Evolutionary conservation across 208 protist species (phyloP).

Genomic region (Angomonas deanei): DNA sequence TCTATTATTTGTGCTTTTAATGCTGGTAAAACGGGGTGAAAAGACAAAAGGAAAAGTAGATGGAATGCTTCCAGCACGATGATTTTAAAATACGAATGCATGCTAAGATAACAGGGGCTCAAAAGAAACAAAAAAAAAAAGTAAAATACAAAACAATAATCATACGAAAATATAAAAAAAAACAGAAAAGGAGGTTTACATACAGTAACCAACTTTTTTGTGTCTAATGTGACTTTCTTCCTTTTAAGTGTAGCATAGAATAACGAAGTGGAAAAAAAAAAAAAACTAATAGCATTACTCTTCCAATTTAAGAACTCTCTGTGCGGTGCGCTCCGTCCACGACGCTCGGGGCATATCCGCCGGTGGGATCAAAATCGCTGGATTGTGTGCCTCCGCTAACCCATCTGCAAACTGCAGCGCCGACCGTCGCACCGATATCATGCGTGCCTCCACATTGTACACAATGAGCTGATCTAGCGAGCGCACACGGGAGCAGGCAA

Average conservation of each 20-base stretch:
- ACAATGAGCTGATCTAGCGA: constrained; percentile 81
- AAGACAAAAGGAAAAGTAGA: constrained; percentile 7
- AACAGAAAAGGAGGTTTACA: background rate
- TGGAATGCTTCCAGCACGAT: too few species aligned
- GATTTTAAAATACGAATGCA: too few species aligned
- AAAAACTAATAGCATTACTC: background rate
- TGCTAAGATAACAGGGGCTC: background rate
- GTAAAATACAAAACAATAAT: background rate
- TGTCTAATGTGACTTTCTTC: too few species aligned
- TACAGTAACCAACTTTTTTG: background rate
- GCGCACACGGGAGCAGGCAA: constrained; percentile 81
- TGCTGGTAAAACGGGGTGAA: constrained; percentile 14
- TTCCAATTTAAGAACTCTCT: background rate
- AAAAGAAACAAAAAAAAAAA: background rate
- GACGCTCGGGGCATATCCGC: constrained; percentile 15
- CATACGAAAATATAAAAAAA: constrained; percentile 1
- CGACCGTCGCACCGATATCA: constrained; percentile 71
- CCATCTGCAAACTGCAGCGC: constrained; percentile 65
- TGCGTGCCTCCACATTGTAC: constrained; percentile 54
- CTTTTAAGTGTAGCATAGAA: background rate
- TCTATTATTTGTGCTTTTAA: too few species aligned
- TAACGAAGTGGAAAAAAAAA: constrained; percentile 10
- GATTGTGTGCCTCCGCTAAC: constrained; percentile 21
- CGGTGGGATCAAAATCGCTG: constrained; percentile 4
- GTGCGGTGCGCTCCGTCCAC: constrained; percentile 16